Conservation (phyloP, 768 basidiomycete species). For the Daedaleopsis nitida region DNA sequence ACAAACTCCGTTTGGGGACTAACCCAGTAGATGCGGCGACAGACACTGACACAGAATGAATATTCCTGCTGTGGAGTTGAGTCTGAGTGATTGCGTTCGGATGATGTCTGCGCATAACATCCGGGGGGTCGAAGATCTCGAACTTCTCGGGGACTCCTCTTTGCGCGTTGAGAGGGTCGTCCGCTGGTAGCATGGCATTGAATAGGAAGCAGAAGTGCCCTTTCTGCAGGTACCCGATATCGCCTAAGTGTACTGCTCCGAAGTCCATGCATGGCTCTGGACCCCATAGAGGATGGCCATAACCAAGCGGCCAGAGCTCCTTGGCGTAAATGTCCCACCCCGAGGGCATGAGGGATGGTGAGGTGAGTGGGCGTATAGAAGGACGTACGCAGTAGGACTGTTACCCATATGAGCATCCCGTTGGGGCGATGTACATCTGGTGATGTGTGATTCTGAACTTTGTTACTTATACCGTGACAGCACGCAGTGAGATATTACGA, state of each 20-base stretch:
- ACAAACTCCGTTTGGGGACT: background rate
- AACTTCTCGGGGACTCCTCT: slow-evolving; percentile 1
- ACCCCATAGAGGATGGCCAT: slow-evolving; percentile 16
- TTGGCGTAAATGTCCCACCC: slow-evolving; percentile 13
- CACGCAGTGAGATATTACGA: too few species aligned
- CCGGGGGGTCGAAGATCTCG: background rate
- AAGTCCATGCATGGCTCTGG: background rate
- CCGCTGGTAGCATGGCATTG: background rate
- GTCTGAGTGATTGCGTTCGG: background rate
- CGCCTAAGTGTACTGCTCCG: slow-evolving; percentile 17
- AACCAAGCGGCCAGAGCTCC: slow-evolving; percentile 4
- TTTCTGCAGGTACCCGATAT: slow-evolving; percentile 11
- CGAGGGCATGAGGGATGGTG: too few species aligned
- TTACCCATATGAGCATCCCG: too few species aligned
- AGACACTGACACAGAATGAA: background rate
- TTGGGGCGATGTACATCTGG: too few species aligned
- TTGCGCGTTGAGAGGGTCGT: background rate
- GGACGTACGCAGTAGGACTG: too few species aligned
- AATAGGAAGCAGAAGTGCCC: slow-evolving; percentile 16
- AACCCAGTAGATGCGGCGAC: background rate
- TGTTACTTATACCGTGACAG: too few species aligned
- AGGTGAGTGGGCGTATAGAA: too few species aligned
- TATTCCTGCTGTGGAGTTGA: background rate
- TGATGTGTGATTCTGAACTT: too few species aligned
- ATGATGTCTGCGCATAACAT: background rate